Percentiles rank a stretch among this genome's conserved stretches.
Conservation (phyloP, 108 stramenopile species). For the Mediolabrus comicus region DNA sequence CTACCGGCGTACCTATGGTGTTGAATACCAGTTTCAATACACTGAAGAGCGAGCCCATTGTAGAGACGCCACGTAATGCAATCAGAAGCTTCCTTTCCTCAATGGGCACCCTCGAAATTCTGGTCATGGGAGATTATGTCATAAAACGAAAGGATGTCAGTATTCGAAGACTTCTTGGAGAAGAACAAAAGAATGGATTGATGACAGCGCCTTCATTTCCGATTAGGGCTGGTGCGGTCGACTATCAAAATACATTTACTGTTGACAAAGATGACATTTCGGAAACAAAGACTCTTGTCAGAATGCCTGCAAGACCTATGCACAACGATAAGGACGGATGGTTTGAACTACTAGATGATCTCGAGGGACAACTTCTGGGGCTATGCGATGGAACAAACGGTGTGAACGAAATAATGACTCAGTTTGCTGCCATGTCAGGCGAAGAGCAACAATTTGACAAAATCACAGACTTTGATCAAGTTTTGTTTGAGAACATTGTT, state of each 20-base stretch:
- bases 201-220: slow-evolving; percentile 61
- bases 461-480: slow-evolving; percentile 51
- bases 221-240: slow-evolving; percentile 55
- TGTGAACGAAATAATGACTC: slow-evolving; percentile 74
- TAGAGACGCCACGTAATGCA: slow-evolving; percentile 87
- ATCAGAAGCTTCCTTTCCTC: slow-evolving; percentile 83
- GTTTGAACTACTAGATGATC: slow-evolving; percentile 75
- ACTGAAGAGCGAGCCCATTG: slow-evolving; percentile 89
- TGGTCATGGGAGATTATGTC: slow-evolving; percentile 85
- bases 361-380: slow-evolving; percentile 80
- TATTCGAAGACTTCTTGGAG: slow-evolving; percentile 67
- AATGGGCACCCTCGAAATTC: slow-evolving; percentile 83
- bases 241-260: slow-evolving; percentile 60
- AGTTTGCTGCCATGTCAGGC: slow-evolving; percentile 56
- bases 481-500: slow-evolving; percentile 68
- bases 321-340: slow-evolving; percentile 68
- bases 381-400: slow-evolving; percentile 72
- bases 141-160: slow-evolving; percentile 72
- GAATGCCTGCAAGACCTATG: slow-evolving; percentile 83
- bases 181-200: slow-evolving; percentile 48
- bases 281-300: slow-evolving; percentile 57
- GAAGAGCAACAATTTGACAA: slow-evolving; percentile 47
- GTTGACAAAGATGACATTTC: slow-evolving; percentile 44
- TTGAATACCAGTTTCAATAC: slow-evolving; percentile 97
- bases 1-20: slow-evolving; percentile 94